These are phyloP conservation scores for Comarum palustre DNA, from an alignment of 306 rosid species.

Conservation along the genomic window DNA sequence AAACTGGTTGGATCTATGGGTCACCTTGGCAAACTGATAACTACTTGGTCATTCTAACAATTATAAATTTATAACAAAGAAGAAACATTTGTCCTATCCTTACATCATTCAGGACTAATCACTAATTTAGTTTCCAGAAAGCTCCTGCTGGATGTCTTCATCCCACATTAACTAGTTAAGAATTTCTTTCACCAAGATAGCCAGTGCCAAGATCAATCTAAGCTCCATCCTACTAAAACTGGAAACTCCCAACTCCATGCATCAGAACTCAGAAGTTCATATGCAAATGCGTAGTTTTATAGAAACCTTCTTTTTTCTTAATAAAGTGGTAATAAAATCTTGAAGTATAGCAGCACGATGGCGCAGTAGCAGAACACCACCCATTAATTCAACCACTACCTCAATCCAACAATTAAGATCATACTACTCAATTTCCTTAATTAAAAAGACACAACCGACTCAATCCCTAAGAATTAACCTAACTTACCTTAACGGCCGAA, in stretches of 20 bases:
- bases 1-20: constrained; percentile 26
- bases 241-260: background rate
- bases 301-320: background rate
- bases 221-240: background rate
- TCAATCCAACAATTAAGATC: no score
- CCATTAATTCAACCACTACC: no score
- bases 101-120: constrained; percentile 34
- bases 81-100: constrained; percentile 28
- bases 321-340: background rate
- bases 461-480: no score
- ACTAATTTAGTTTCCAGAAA: constrained; percentile 27
- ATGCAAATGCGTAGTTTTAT: background rate
- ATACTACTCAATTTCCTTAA: no score
- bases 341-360: no score
- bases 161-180: constrained; percentile 4
- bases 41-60: constrained; percentile 24
- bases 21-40: constrained; percentile 7
- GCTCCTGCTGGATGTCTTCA: constrained; percentile 28
- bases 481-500: no score
- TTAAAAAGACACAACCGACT: no score
- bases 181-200: background rate
- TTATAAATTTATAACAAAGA: constrained; percentile 10
- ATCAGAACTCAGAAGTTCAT: background rate
- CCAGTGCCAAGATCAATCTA: background rate
- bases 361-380: no score